phyloP scores from a whole-genome alignment of 1,284 basidiomycete genomes.

The Fistulina hepatica region DNA sequence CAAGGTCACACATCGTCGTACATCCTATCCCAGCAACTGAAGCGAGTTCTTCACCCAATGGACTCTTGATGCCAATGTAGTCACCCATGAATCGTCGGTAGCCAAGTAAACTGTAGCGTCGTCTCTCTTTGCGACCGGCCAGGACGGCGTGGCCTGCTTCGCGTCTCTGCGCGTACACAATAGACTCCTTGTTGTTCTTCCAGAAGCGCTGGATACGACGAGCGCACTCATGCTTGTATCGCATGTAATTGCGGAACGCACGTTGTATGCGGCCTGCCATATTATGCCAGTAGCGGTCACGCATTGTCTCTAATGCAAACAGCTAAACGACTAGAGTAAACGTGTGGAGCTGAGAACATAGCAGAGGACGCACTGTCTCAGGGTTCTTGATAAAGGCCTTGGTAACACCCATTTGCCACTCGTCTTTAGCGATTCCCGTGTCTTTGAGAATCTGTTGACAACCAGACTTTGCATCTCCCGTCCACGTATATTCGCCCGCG shows the following conservation, averaged over 20 bases:
- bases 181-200: conserved; percentile 93
- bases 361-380: conserved; percentile 62
- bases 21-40: conserved; percentile 66
- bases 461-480: conserved; percentile 81
- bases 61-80: conserved; percentile 82
- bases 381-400: conserved; percentile 99
- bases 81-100: conserved; percentile 96
- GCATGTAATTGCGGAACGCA: conserved; percentile 91
- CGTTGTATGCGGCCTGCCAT: conserved; percentile 97
- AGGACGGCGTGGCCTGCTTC: conserved; percentile 94
- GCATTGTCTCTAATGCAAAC: conserved; percentile 97
- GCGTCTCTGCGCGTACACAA: conserved; percentile 81
- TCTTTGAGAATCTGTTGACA: conserved; percentile 92
- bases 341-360: conserved; percentile 3
- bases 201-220: conserved; percentile 95
- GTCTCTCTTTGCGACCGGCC: conserved; percentile 85
- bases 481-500: conserved; percentile 98
- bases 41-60: conserved; percentile 73
- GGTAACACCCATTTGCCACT: conserved; percentile 99
- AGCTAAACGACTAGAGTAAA: conserved; percentile 40
- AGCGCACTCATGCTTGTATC: conserved; percentile 93
- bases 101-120: conserved; percentile 88
- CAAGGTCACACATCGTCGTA: conserved; percentile 32
- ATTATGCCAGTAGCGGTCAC: conserved; percentile 99
- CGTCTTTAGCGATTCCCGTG: conserved; percentile 90